A percentile compares a stretch with the other conserved stretches of the same genome.
These are phyloP conservation scores for Aspergillus campestris DNA, from an alignment of 495 filamentous ascomycete genomes.

Conservation along the genomic window DNA sequence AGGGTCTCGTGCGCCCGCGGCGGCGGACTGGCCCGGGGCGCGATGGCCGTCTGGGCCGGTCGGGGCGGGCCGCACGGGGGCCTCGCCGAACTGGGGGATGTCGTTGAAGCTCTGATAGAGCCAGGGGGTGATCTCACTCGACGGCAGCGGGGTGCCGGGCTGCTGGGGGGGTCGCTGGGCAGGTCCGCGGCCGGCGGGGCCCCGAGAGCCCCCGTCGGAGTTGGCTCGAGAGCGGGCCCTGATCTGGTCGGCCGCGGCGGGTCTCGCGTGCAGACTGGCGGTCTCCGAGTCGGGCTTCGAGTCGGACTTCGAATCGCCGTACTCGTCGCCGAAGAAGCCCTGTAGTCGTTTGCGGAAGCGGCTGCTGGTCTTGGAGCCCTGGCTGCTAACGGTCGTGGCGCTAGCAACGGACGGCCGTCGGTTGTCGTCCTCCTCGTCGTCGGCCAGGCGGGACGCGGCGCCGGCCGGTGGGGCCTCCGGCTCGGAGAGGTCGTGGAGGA, in stretches of 20 bases:
- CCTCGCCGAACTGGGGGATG: constrained; percentile 72
- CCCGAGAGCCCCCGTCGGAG: constrained; percentile 54
- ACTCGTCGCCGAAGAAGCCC: constrained; percentile 85
- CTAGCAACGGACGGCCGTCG: constrained; percentile 85
- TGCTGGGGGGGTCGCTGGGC: constrained; percentile 57
- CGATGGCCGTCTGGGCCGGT: constrained; percentile 63
- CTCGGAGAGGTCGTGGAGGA: constrained; percentile 36
- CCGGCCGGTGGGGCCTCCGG: constrained; percentile 51
- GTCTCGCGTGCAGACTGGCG: constrained; percentile 41
- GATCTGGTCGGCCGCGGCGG: constrained; percentile 44
- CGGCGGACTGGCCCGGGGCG: constrained; percentile 31
- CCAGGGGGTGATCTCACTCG: constrained; percentile 93
- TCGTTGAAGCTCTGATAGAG: constrained; percentile 86
- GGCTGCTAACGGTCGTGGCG: constrained; percentile 80
- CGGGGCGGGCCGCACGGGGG: constrained; percentile 66
- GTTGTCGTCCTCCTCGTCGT: constrained; percentile 59
- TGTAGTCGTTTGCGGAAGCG: constrained; percentile 68
- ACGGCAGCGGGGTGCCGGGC: constrained; percentile 76
- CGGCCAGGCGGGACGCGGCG: constrained; percentile 55
- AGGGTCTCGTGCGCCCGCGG: constrained; percentile 36
- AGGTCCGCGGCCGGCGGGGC: constrained; percentile 41
- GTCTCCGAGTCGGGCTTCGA: constrained; percentile 70
- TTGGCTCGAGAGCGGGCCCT: constrained; percentile 63
- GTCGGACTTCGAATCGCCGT: constrained; percentile 58
- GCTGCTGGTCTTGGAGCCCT: constrained; percentile 75